Evolutionary conservation across 768 basidiomycete species (phyloP), one percentile per base, ranked within the genome.

Genomic region (Chalciporus pseudorubinellus): DNA sequence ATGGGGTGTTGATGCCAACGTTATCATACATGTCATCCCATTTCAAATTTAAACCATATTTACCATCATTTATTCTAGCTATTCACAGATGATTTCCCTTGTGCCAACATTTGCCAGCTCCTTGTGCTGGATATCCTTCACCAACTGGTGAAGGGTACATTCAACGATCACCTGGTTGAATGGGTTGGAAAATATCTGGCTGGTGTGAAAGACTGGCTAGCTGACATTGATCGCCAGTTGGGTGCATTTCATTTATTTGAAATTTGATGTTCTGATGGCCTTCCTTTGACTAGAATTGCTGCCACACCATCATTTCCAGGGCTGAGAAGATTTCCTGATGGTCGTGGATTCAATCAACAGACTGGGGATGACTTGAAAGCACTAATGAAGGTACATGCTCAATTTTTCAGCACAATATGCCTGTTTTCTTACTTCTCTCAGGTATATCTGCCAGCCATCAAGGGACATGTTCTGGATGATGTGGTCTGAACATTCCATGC

Each of bases 61-160:
- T 22, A 14, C 11, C 22, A 22, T 14, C 3, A 14, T 22, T 19
- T 6, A n/a, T 21, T 20, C 19, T 28, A 69, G 68, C 67, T 68
- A 6, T 72, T 70, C 48, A 72, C 67, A 1, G 46, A 38, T n/a
- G 40, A 57, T 19, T 70, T 70, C 33, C 67, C 69, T 2, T 57
- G 59, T 20, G 68, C 70, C 0, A 58, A 72, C 21, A 71, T 71
- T 10, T 59, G 69, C 46, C 56, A 67, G n/a, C 52, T 70, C 34
- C 11, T 42, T 11, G 9, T 11, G 3, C 41, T 20, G 6, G 22
- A 42, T 14, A 22, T n/a, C n/a, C n/a, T n/a, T n/a, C n/a, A n/a
- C n/a, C n/a, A n/a, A n/a, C n/a, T n/a, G n/a, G n/a, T n/a, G n/a
- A n/a, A n/a, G n/a, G n/a, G n/a, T n/a, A n/a, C n/a, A n/a, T n/a